A percentile compares a stretch with the other conserved stretches of the same genome.
phyloP scores from a whole-genome alignment of 208 protist species.

The Leishmania arabica region DNA sequence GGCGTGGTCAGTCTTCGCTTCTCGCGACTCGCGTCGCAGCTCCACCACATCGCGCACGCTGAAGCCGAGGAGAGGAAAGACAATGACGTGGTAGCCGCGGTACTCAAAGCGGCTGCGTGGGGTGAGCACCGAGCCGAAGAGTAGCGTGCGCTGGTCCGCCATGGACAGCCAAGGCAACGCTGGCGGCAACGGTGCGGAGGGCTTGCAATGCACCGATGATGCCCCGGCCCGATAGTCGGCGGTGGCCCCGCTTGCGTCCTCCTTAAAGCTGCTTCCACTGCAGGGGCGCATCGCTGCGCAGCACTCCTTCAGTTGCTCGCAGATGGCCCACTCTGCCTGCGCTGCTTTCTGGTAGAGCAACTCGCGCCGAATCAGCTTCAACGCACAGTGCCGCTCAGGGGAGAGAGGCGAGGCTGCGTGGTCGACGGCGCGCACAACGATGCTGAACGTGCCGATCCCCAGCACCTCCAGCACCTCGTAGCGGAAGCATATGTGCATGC shows the following conservation, averaged over 20 bases:
- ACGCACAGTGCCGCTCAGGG: constrained; percentile 32
- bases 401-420: constrained; percentile 50
- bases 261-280: constrained; percentile 6
- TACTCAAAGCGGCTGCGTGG: constrained; percentile 46
- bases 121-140: constrained; percentile 14
- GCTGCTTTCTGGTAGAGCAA: constrained; percentile 50
- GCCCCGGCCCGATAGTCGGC: background rate
- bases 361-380: constrained; percentile 34
- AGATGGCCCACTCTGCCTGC: constrained; percentile 44
- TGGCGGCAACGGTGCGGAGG: background rate
- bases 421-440: constrained; percentile 83
- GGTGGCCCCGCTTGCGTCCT: background rate
- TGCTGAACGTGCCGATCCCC: constrained; percentile 84
- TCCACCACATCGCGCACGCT: constrained; percentile 66
- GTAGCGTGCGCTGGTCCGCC: constrained; percentile 18
- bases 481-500: constrained; percentile 94
- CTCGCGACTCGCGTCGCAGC: constrained; percentile 24
- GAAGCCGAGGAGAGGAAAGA: constrained; percentile 62
- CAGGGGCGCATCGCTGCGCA: constrained; percentile 9
- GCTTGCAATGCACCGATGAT: background rate
- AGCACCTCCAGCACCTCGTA: constrained; percentile 79
- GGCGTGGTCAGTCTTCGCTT: constrained; percentile 1
- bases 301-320: constrained; percentile 37
- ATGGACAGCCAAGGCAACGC: constrained; percentile 8
- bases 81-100: constrained; percentile 58